Percentiles rank a stretch among this genome's conserved stretches.
Evolutionary conservation across 2,329 filamentous ascomycete genomes (phyloP).

Genomic region (Plenodomus lindquistii): DNA sequence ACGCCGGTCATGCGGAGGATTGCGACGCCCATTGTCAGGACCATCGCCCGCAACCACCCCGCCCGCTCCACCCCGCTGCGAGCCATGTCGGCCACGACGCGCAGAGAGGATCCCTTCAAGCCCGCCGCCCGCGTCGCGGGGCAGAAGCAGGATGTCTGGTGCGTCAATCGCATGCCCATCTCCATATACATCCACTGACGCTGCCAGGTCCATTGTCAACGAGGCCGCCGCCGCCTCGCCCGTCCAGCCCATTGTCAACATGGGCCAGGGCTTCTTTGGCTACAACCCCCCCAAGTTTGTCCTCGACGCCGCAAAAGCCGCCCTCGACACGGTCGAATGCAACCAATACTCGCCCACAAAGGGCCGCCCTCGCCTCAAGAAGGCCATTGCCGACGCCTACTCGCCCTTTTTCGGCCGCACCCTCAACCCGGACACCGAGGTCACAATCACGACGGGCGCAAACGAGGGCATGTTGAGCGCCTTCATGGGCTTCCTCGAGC

Average conservation of each 20-base stretch:
- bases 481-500: constrained; percentile 97
- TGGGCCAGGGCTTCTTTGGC: constrained; percentile 79
- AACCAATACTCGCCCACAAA: constrained; percentile 98
- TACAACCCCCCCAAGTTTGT: constrained; percentile 95
- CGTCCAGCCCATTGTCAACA: constrained; percentile 68
- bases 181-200: neutral
- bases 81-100: constrained; percentile 42
- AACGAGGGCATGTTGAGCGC: constrained; percentile 94
- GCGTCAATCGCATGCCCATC: constrained; percentile 9
- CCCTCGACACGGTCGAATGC: constrained; percentile 89
- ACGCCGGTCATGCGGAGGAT: constrained; percentile 19
- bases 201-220: constrained; percentile 65
- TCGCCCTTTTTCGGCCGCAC: constrained; percentile 82
- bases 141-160: constrained; percentile 64
- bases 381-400: constrained; percentile 92
- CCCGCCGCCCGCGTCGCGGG: constrained; percentile 59
- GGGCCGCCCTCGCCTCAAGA: constrained; percentile 86
- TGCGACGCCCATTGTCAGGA: constrained; percentile 8
- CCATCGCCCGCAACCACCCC: constrained; percentile 9
- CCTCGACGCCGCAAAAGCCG: constrained; percentile 85
- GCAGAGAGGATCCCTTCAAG: constrained; percentile 52
- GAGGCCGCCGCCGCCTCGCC: constrained; percentile 67
- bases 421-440: constrained; percentile 86
- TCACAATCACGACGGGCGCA: constrained; percentile 90
- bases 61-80: constrained; percentile 24